Evolutionary conservation across 345 rosid genomes (phyloP).

Genomic region (Bruguiera parviflora): DNA sequence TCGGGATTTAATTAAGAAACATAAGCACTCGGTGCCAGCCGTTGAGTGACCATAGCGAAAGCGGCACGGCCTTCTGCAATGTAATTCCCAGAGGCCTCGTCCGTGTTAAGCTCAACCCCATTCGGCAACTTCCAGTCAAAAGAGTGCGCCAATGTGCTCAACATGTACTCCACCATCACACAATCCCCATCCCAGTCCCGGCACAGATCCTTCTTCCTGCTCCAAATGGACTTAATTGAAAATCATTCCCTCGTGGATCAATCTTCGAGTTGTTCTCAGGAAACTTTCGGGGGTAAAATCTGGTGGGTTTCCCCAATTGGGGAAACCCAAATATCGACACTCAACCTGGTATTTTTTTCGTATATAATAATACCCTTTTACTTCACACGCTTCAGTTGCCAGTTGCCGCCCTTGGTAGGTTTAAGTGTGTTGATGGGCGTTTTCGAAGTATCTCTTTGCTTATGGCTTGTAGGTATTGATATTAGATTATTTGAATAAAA

Average conservation of each 20-base stretch:
- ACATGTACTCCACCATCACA: conserved; percentile 45
- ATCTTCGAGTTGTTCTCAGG: conserved; percentile 28
- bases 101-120: conserved; percentile 43
- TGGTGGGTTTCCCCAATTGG: conserved; percentile 50
- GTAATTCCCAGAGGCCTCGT: conserved; percentile 57
- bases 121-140: conserved; percentile 49
- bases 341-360: conserved; percentile 38
- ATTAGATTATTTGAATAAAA: no score
- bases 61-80: conserved; percentile 51
- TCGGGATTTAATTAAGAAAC: not conserved
- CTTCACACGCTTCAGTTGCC: conserved; percentile 35
- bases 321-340: conserved; percentile 48
- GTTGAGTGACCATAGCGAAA: conserved; percentile 43
- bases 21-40: conserved; percentile 39
- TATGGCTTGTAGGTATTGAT: conserved; percentile 42
- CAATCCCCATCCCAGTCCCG: conserved; percentile 50
- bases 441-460: conserved; percentile 52
- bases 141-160: conserved; percentile 49
- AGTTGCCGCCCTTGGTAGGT: conserved; percentile 39
- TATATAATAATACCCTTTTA: no score
- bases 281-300: conserved; percentile 49
- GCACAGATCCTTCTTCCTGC: conserved; percentile 55
- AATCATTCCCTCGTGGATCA: conserved; percentile 44
- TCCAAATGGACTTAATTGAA: conserved; percentile 55
- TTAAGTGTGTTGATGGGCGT: conserved; percentile 55